A percentile compares a stretch with the other conserved stretches of the same genome.
phyloP scores from a whole-genome alignment of 2,329 filamentous ascomycete species.

The Pseudopyricularia cyperi region DNA sequence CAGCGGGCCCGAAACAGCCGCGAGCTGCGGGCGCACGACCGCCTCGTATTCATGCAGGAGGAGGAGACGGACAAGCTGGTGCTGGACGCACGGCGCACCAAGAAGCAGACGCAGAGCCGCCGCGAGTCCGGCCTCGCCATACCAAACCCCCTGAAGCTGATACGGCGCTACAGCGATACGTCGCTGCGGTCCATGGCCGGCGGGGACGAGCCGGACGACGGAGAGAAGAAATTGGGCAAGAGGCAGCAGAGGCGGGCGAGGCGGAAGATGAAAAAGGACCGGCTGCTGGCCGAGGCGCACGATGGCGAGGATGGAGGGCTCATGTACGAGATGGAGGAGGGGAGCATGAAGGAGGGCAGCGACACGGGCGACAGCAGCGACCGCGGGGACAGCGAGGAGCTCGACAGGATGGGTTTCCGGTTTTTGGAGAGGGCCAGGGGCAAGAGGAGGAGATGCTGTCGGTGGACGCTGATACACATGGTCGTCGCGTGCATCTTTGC shows the following conservation, averaged over 20 bases:
- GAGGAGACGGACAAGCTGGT: slow-evolving; percentile 55
- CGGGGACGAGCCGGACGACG: background rate
- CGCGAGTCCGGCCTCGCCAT: slow-evolving; percentile 35
- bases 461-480: slow-evolving; percentile 38
- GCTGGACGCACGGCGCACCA: slow-evolving; percentile 31
- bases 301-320: slow-evolving; percentile 60
- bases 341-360: slow-evolving; percentile 54
- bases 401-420: slow-evolving; percentile 39
- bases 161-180: slow-evolving; percentile 23
- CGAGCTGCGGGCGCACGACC: slow-evolving; percentile 58
- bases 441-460: slow-evolving; percentile 38
- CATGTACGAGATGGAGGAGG: slow-evolving; percentile 87
- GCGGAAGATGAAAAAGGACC: slow-evolving; percentile 39
- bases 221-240: slow-evolving; percentile 24
- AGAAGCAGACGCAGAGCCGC: slow-evolving; percentile 34
- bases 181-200: slow-evolving; percentile 12
- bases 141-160: slow-evolving; percentile 34
- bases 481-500: slow-evolving; percentile 40
- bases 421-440: slow-evolving; percentile 32
- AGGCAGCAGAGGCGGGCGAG: slow-evolving; percentile 33
- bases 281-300: slow-evolving; percentile 36
- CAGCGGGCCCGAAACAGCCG: slow-evolving; percentile 52
- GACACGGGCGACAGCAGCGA: slow-evolving; percentile 49
- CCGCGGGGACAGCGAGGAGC: slow-evolving; percentile 44
- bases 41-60: slow-evolving; percentile 60